Base-by-base conservation (phyloP, 768 basidiomycete species). In the Boletus tylopilopsis region DNA sequence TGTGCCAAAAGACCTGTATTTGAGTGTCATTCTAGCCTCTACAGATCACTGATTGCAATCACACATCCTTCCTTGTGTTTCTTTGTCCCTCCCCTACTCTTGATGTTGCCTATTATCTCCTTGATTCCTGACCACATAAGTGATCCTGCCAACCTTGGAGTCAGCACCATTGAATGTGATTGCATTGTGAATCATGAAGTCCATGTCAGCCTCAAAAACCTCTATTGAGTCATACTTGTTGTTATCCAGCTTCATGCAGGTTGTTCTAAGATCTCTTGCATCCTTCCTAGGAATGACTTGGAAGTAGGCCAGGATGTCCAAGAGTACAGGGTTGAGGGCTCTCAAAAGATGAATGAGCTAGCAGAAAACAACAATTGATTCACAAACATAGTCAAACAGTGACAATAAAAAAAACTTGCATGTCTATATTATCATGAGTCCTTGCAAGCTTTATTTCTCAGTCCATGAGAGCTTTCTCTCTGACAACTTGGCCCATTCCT, bases 121-220 rank as follows among this genome's bases (percentile, higher is more conserved):
- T 71, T 77, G 57, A 79, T 72, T 54, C 76, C 72, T 73, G 41
- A 85, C 61, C 25, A 64, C 59, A n/a, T 69, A 59, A 8, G 88
- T 79, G 33, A 86, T 70, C 36, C 71, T 62, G 15, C 85, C 90
- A n/a, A 91, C 87, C 49, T 90, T 86, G 3, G 88, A 89, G 38
- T 85, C 83, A 2, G 72, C 72, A 0, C 87, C 88, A 57, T 98
- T 98, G 77, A 96, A 98, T 45, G 77, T 80, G 65, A 88, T 79
- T 13, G 94, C 91, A 63, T 97, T 98, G 51, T 79, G 71, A 50
- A 91, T 68, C 93, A 98, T 95, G 36, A 94, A 76, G 37, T 86
- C 80, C 46, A 94, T 69, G 64, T 98, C 95, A 2, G 83, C 86
- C 63, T 90, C 87, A 60, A 95, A 84, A 3, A 81, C 82, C 39